Percentiles rank a stretch among this genome's conserved stretches.
Conservation (phyloP, 768 basidiomycete species). For the Suillus americanus region DNA sequence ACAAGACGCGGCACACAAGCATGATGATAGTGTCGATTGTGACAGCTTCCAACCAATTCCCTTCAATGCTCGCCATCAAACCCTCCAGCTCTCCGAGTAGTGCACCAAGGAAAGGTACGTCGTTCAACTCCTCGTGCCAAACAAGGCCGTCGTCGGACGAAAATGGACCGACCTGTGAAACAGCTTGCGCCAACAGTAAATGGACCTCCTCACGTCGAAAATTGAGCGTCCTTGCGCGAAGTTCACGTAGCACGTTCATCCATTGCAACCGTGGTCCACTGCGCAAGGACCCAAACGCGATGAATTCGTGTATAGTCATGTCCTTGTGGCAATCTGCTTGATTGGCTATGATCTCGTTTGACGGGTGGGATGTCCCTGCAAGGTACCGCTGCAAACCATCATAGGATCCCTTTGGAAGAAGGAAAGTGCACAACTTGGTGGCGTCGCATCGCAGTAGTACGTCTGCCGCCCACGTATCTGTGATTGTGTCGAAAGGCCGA, state of each 20-base stretch:
- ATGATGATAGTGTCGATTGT: constrained; percentile 34
- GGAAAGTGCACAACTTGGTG: constrained; percentile 29
- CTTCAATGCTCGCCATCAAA: constrained; percentile 35
- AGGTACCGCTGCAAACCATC: constrained; percentile 36
- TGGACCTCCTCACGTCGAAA: constrained; percentile 42
- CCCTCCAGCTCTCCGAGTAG: constrained; percentile 37
- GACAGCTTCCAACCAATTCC: constrained; percentile 40
- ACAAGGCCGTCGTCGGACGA: constrained; percentile 14
- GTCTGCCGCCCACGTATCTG: constrained; percentile 14
- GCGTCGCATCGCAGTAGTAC: constrained; percentile 13
- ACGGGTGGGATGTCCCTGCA: constrained; percentile 33
- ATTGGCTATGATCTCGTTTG: constrained; percentile 43
- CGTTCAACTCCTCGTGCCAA: constrained; percentile 42
- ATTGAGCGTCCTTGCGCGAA: constrained; percentile 37
- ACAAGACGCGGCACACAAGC: constrained; percentile 37
- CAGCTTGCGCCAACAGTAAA: constrained; percentile 42
- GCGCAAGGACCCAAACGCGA: constrained; percentile 45
- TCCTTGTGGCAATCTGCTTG: constrained; percentile 41
- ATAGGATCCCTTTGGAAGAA: constrained; percentile 35
- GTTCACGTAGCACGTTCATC: constrained; percentile 47
- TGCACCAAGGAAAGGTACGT: constrained; percentile 32
- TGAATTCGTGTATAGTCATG: constrained; percentile 44
- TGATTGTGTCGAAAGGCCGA: constrained; percentile 28
- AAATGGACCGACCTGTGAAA: constrained; percentile 41
- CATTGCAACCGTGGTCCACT: constrained; percentile 47